A percentile compares a stretch with the other conserved stretches of the same genome.
These are phyloP conservation scores for Ophiobolus disseminans DNA, from an alignment of 2,329 filamentous ascomycete species.

Conservation along the genomic window DNA sequence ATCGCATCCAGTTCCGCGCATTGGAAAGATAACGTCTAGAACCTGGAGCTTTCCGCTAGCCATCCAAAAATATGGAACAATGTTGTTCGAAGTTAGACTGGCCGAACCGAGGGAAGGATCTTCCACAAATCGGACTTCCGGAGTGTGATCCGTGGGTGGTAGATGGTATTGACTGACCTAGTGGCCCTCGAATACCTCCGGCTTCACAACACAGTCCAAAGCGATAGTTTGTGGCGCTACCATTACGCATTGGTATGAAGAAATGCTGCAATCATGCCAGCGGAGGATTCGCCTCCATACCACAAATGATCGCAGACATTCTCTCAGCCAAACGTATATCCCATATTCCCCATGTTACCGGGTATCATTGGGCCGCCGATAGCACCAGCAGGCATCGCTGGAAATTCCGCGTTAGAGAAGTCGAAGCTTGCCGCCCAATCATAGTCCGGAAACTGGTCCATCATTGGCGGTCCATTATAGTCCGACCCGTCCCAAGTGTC, in stretches of 20 bases:
- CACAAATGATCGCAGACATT: not conserved
- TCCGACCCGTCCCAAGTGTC: conserved; percentile 39
- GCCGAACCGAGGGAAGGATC: not conserved
- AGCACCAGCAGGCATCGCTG: conserved; percentile 27
- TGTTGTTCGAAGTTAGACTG: not conserved
- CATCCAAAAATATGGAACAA: not conserved
- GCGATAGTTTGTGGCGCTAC: too few species aligned
- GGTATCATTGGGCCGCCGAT: conserved; percentile 30
- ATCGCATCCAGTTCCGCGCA: not conserved
- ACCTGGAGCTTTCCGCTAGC: not conserved
- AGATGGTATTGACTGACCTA: too few species aligned
- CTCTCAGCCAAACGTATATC: conserved; percentile 35
- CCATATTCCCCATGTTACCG: conserved; percentile 28
- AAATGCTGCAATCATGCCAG: too few species aligned
- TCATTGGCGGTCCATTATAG: conserved; percentile 37
- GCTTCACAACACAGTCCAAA: too few species aligned
- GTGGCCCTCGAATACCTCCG: too few species aligned
- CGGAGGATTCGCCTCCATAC: too few species aligned
- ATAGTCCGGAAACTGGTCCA: conserved; percentile 49
- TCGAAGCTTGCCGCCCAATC: conserved; percentile 48
- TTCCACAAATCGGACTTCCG: too few species aligned
- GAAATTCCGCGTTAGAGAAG: conserved; percentile 39
- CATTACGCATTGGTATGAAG: too few species aligned
- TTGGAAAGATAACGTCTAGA: not conserved
- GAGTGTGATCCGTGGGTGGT: too few species aligned